These are phyloP conservation scores for Cryoendolithus antarcticus DNA, from an alignment of 2,329 filamentous ascomycete genomes.

Conservation along the genomic window DNA sequence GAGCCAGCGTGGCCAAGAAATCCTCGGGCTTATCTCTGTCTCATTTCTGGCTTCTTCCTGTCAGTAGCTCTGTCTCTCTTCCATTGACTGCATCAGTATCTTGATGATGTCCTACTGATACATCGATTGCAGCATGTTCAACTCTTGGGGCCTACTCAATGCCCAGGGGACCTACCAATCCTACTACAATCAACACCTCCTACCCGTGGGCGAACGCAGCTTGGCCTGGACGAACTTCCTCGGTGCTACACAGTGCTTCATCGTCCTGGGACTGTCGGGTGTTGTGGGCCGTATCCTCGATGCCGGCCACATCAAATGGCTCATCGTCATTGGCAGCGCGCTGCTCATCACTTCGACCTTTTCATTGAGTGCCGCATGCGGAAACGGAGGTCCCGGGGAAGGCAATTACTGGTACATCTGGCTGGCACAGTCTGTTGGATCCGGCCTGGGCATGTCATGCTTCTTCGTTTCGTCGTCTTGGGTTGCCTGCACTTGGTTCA, in stretches of 20 bases:
- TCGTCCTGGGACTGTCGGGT: constrained; percentile 34
- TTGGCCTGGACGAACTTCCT: constrained; percentile 30
- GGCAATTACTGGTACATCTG: constrained; percentile 33
- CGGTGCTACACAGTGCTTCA: constrained; percentile 35
- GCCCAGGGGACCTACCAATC: constrained; percentile 39
- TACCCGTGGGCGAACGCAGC: constrained; percentile 28
- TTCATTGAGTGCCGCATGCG: constrained; percentile 28
- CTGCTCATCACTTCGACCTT: constrained; percentile 34
- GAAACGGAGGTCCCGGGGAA: constrained; percentile 21
- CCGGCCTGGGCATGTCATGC: constrained; percentile 39
- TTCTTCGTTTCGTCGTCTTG: constrained; percentile 31
- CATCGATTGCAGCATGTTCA: constrained; percentile 20
- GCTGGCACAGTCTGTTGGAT: constrained; percentile 36
- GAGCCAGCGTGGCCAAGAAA: constrained; percentile 33
- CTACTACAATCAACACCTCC: constrained; percentile 35
- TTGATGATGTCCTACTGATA: neutral
- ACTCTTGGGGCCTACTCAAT: constrained; percentile 37
- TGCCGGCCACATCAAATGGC: constrained; percentile 29
- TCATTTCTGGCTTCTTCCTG: constrained; percentile 37
- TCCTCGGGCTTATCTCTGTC: constrained; percentile 33
- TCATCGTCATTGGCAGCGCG: constrained; percentile 30
- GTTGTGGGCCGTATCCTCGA: constrained; percentile 38
- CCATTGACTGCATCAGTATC: neutral
- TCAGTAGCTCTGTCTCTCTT: constrained; percentile 2
- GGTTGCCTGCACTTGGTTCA: too few relatives aligned